These are phyloP conservation scores for Phytophthora pistaciae DNA, from an alignment of 352 stramenopile genomes.

Conservation along the genomic window DNA sequence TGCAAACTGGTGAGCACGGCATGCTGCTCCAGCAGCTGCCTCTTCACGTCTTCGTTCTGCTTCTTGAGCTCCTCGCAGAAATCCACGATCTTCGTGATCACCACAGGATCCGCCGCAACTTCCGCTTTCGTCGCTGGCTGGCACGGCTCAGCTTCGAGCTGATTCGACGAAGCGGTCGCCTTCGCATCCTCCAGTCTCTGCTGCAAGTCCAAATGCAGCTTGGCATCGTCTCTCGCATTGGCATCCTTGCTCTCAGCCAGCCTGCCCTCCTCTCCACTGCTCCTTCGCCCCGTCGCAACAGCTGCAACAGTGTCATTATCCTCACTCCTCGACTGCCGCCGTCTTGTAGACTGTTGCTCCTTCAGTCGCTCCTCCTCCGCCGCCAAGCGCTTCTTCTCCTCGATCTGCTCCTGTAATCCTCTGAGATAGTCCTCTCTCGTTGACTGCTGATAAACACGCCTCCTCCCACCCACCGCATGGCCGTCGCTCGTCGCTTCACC, in stretches of 20 bases:
- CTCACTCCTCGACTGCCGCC: not conserved
- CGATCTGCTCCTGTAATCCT: slow-evolving; percentile 57
- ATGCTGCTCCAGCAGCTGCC: slow-evolving; percentile 56
- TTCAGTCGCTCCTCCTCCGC: slow-evolving; percentile 15
- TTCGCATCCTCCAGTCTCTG: not conserved
- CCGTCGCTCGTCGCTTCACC: not conserved
- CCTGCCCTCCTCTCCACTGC: not conserved
- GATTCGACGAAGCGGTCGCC: slow-evolving; percentile 14
- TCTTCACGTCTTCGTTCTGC: slow-evolving; percentile 69
- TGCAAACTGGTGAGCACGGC: slow-evolving; percentile 50
- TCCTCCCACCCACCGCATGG: slow-evolving; percentile 2
- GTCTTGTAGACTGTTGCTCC: not conserved
- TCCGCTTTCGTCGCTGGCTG: not conserved
- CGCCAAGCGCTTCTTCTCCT: slow-evolving; percentile 44
- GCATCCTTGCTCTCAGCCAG: not conserved
- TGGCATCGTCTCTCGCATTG: not conserved
- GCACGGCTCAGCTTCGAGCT: slow-evolving; percentile 11
- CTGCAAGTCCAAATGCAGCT: not conserved
- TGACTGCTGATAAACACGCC: slow-evolving; percentile 13
- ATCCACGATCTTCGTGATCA: slow-evolving; percentile 56
- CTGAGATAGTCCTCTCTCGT: slow-evolving; percentile 48
- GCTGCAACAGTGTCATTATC: not conserved
- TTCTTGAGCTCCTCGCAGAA: slow-evolving; percentile 66
- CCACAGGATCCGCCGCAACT: slow-evolving; percentile 30
- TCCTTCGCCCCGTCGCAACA: not conserved